Percentiles rank a stretch among this genome's conserved stretches.
phyloP scores from a whole-genome alignment of 176 grass and related monocot genomes.

The Lolium rigidum region DNA sequence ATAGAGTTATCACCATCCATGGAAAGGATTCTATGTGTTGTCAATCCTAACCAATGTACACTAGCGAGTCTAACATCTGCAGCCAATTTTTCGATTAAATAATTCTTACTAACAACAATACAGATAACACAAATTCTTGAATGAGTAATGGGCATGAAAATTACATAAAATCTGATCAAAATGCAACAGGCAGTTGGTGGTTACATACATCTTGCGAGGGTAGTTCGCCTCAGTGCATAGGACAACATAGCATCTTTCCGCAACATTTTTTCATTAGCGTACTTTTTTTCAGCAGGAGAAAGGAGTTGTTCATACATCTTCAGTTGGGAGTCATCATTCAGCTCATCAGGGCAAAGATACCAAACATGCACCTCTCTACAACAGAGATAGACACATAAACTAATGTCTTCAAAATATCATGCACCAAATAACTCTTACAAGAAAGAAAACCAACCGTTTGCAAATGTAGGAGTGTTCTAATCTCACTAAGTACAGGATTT shows the following conservation, averaged over 20 bases:
- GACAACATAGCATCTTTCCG: slow-evolving; percentile 74
- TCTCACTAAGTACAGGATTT: too few relatives aligned
- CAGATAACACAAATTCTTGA: background rate
- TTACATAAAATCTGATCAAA: background rate
- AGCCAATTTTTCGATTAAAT: background rate
- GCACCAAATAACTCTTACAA: background rate
- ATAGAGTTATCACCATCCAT: too few relatives aligned
- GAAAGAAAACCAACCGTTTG: background rate
- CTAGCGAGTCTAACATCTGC: too few relatives aligned
- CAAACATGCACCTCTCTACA: slow-evolving; percentile 88
- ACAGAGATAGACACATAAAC: slow-evolving; percentile 22
- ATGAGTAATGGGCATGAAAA: background rate
- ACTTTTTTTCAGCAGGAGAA: slow-evolving; percentile 67
- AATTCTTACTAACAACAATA: slow-evolving; percentile 7
- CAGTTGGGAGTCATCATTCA: slow-evolving; percentile 64
- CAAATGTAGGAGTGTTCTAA: too few relatives aligned
- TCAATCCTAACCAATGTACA: too few relatives aligned
- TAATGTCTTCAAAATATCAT: background rate
- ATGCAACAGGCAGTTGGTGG: background rate
- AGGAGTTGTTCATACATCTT: slow-evolving; percentile 73
- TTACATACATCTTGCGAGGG: slow-evolving; percentile 86
- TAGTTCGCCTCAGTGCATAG: slow-evolving; percentile 67
- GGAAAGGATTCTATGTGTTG: too few relatives aligned
- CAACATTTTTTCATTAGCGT: slow-evolving; percentile 44
- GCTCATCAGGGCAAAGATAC: slow-evolving; percentile 80